Evolutionary conservation across 106 monocot species (phyloP), one percentile per base, ranked within the genome.

Genomic region (Phalaenopsis equestris): DNA sequence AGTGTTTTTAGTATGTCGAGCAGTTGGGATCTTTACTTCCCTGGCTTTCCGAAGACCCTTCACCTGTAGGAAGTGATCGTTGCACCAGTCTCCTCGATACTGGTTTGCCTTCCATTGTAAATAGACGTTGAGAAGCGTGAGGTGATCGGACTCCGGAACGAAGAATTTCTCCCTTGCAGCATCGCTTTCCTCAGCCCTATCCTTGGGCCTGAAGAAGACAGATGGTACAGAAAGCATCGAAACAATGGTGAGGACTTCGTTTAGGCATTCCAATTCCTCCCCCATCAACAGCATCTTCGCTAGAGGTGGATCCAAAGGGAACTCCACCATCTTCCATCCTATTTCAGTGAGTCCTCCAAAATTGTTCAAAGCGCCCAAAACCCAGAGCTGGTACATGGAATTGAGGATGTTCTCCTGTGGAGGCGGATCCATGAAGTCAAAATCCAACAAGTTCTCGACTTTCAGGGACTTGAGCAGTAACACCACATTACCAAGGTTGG

Each of bases 321-420:
- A 94, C 87, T 98, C 98, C 5, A 94, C 98, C 98, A 98, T 98
- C 55, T 94, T 94, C 98, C 94, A 94, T 11, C 94, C 98, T n/a
- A 98, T 80, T 24, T 87, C 89, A 11, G 98, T 93, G 7, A 98
- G 90, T 46, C 85, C 49, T 1, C 94, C 97, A 23, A 90, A 90
- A 88, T 98, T 94, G 80, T 92, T 94, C 65, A 98, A 82, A 4
- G 98, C 98, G n/a, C 94, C 98, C 75, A 98, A 80, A 10, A 94
- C 98, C 98, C 94, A 94, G 1, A 98, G 86, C 84, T 98, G 98
- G 72, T 94, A 94, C 94, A 98, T 98, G 19, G 98, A 98, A 64
- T 94, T 98, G 43, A 94, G 94, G 39, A 98, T 97, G 78, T 98
- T 98, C 72, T 94, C 98, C 77, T 94, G 94, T 37, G 97, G 94